phyloP scores from a whole-genome alignment of 257 asterid species.

The Nyctanthes arbortristis region DNA sequence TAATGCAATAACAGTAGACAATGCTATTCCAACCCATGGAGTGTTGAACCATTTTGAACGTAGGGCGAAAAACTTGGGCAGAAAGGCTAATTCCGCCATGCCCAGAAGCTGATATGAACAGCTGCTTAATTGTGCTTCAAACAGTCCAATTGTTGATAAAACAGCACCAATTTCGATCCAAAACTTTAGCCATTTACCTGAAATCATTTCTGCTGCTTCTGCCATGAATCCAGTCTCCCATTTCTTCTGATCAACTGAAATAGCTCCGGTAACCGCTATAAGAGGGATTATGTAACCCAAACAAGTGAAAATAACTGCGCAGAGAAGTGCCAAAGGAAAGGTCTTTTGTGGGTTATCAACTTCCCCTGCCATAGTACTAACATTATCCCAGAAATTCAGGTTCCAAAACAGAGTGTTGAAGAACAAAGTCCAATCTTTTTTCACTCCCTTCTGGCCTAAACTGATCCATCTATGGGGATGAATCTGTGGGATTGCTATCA shows the following conservation, averaged over 20 bases:
- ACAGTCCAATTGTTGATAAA: slow-evolving; percentile 55
- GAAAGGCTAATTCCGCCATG: slow-evolving; percentile 55
- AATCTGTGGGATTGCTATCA: slow-evolving; percentile 66
- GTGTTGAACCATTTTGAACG: slow-evolving; percentile 66
- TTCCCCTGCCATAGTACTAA: slow-evolving; percentile 74
- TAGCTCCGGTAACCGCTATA: slow-evolving; percentile 65
- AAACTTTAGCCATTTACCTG: slow-evolving; percentile 67
- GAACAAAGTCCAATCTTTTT: slow-evolving; percentile 64
- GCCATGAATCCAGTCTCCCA: slow-evolving; percentile 77
- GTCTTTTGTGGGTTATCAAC: slow-evolving; percentile 64
- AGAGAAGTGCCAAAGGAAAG: slow-evolving; percentile 51
- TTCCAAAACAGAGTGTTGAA: slow-evolving; percentile 80
- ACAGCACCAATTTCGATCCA: slow-evolving; percentile 79
- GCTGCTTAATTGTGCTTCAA: slow-evolving; percentile 75
- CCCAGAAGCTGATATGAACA: slow-evolving; percentile 59
- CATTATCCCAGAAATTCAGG: slow-evolving; percentile 76
- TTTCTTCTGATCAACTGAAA: slow-evolving; percentile 44
- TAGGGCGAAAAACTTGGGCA: slow-evolving; percentile 42
- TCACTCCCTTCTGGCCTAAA: slow-evolving; percentile 52
- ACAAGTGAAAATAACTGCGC: slow-evolving; percentile 58
- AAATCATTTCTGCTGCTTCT: slow-evolving; percentile 48
- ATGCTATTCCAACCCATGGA: slow-evolving; percentile 70
- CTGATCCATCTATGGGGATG: slow-evolving; percentile 60
- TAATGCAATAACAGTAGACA: slow-evolving; percentile 51
- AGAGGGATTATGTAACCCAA: slow-evolving; percentile 66